Evolutionary conservation across 2,329 filamentous ascomycete genomes (phyloP).

Genomic region (Curvularia eragrostidis): DNA sequence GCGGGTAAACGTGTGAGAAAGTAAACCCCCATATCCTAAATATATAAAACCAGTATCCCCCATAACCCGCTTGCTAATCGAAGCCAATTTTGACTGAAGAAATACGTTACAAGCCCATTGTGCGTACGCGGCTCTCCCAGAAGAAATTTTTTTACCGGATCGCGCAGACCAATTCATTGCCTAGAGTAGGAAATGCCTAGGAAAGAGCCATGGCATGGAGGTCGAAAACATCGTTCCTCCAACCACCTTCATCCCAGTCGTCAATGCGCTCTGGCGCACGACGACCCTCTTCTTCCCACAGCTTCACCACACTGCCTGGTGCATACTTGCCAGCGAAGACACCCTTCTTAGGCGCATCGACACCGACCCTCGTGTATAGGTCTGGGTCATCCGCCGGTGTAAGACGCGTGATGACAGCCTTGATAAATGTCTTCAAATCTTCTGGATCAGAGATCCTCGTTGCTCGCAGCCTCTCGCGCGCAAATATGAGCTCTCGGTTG

Average conservation of each 20-base stretch:
- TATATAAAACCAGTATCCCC: neutral
- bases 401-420: slow-evolving; percentile 79
- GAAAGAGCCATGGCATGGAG: slow-evolving; percentile 50
- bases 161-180: neutral
- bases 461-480: slow-evolving; percentile 83
- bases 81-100: neutral
- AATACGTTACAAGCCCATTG: neutral
- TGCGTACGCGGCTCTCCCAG: neutral
- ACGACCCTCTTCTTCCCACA: slow-evolving; percentile 84
- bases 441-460: slow-evolving; percentile 82
- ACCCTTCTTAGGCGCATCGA: slow-evolving; percentile 66
- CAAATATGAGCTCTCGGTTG: slow-evolving; percentile 87
- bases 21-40: neutral
- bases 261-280: slow-evolving; percentile 75
- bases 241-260: slow-evolving; percentile 73
- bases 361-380: slow-evolving; percentile 74
- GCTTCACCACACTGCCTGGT: slow-evolving; percentile 83
- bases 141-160: neutral
- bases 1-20: neutral
- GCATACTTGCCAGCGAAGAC: slow-evolving; percentile 87
- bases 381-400: slow-evolving; percentile 77
- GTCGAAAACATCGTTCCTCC: slow-evolving; percentile 86
- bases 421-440: slow-evolving; percentile 81
- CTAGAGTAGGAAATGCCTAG: slow-evolving; percentile 1
- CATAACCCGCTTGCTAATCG: neutral